These are phyloP conservation scores for Cutaneotrichosporon sp. DNA, from an alignment of 1,284 basidiomycete genomes.

Conservation along the genomic window DNA sequence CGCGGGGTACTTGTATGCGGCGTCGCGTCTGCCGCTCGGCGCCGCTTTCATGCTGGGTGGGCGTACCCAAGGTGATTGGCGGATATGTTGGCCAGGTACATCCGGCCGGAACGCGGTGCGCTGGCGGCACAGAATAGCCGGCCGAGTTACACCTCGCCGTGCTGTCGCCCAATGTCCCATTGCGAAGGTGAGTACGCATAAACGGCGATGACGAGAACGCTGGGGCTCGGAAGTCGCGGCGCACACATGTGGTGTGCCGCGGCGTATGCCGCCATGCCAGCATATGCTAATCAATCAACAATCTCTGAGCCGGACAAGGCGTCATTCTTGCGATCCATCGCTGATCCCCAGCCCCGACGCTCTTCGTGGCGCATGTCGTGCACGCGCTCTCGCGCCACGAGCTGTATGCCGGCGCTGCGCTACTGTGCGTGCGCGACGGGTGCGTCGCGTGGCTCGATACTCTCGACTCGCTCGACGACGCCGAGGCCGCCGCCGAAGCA, in stretches of 20 bases:
- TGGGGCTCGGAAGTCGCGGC: slow-evolving; percentile 6
- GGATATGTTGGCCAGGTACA: too few species aligned
- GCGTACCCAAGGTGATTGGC: too few species aligned
- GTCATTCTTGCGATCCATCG: too few species aligned
- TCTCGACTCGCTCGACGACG: slow-evolving; percentile 23
- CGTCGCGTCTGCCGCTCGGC: too few species aligned
- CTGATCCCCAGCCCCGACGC: not conserved
- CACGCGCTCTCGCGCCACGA: slow-evolving; percentile 58
- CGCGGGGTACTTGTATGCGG: too few species aligned
- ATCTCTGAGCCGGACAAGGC: slow-evolving; percentile 7
- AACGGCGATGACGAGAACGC: slow-evolving; percentile 14
- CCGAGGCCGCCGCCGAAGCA: slow-evolving; percentile 31
- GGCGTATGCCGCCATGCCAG: slow-evolving; percentile 9
- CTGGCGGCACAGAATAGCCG: too few species aligned
- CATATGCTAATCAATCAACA: slow-evolving; percentile 14
- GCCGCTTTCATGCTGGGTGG: too few species aligned
- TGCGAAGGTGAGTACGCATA: too few species aligned
- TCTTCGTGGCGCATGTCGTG: slow-evolving; percentile 57
- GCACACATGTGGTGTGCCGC: not conserved
- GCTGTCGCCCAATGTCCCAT: not conserved
- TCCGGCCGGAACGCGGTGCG: too few species aligned
- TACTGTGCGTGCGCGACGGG: slow-evolving; percentile 61
- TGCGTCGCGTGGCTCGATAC: slow-evolving; percentile 62
- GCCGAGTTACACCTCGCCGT: too few species aligned
- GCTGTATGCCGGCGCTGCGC: slow-evolving; percentile 57